These are phyloP conservation scores for Microbotryum silenes-acaulis DNA, from an alignment of 1,284 basidiomycete genomes.

Conservation along the genomic window DNA sequence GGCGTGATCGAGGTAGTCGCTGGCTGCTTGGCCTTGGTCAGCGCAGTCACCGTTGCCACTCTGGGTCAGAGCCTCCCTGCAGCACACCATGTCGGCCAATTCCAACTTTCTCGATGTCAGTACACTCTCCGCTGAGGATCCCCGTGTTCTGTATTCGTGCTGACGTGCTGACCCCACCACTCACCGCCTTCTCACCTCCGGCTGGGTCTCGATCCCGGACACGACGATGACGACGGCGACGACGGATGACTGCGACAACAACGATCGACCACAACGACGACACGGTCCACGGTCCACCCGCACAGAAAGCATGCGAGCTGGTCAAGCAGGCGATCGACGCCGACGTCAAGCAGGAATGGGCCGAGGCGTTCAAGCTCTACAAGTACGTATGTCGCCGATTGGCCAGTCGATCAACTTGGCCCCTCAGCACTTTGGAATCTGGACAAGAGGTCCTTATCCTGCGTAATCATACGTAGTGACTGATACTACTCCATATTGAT, in stretches of 20 bases:
- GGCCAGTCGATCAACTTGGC: constrained; percentile 1
- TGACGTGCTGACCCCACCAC: not conserved
- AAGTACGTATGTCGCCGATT: constrained; percentile 6
- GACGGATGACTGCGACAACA: not conserved
- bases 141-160: not conserved
- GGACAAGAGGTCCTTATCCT: too few species aligned
- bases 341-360: constrained; percentile 88
- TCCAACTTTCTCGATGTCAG: constrained; percentile 50
- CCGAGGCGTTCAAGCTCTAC: constrained; percentile 79
- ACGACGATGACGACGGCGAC: not conserved
- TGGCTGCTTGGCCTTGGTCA: too few species aligned
- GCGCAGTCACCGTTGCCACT: too few species aligned
- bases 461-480: too few species aligned
- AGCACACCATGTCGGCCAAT: constrained; percentile 35
- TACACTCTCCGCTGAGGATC: not conserved
- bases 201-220: not conserved
- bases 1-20: too few species aligned
- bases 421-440: constrained; percentile 22
- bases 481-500: too few species aligned
- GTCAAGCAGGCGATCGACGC: constrained; percentile 89
- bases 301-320: constrained; percentile 84
- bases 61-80: too few species aligned
- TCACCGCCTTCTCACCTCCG: not conserved
- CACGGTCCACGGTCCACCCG: not conserved
- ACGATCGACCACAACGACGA: not conserved